Base-by-base conservation (phyloP, 352 stramenopile genomes). In the Globisporangium echinulatum region DNA sequence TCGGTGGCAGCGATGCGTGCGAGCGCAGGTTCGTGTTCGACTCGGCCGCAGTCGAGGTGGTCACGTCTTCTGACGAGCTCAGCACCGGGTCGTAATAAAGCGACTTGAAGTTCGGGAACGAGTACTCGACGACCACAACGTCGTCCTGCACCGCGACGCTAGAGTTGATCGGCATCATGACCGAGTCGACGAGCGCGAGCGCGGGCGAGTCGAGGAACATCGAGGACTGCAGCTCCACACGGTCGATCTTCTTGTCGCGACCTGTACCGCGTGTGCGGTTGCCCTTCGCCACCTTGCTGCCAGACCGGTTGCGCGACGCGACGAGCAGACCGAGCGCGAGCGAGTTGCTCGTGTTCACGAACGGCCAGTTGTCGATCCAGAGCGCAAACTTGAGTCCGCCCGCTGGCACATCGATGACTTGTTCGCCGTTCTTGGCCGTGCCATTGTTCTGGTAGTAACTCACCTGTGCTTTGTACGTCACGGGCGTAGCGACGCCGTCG, bases 351-450 rank as follows among this genome's bases (percentile, higher is more conserved):
- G 37, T 0, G 10, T 37, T 36, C 4, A 37, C 13, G 59, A 81
- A 82, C 25, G 62, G 57, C 74, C 74, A 83, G 3, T 13, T 9
- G 4, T 33, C 33, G 10, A 83, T 69, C 17, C 65, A 58, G 19
- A 81, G 53, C 3, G 70, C 66, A 64, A 84, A 81, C 52, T 79
- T 84, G 37, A 84, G 53, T 1, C 64, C 68, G 25, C 70, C 74
- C 1, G 67, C 70, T 39, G 72, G 70, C 0, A 84, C 66, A 11
- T 43, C 48, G 10, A 84, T 36, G 3, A 14, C 62, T 55, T 74
- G 59, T 48, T 65, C 59, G 4, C 74, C 74, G 50, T 79, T 80
- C 38, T 50, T 25, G 5, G 74, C 65, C 10, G 66, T 67, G 6
- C 52, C 63, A 38, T 72, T 71, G 10, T 19, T 10, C 48, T 52